A percentile compares a stretch with the other conserved stretches of the same genome.
Evolutionary conservation across 2,329 filamentous ascomycete species (phyloP).

Genomic region (Pezizomycotina sp.): DNA sequence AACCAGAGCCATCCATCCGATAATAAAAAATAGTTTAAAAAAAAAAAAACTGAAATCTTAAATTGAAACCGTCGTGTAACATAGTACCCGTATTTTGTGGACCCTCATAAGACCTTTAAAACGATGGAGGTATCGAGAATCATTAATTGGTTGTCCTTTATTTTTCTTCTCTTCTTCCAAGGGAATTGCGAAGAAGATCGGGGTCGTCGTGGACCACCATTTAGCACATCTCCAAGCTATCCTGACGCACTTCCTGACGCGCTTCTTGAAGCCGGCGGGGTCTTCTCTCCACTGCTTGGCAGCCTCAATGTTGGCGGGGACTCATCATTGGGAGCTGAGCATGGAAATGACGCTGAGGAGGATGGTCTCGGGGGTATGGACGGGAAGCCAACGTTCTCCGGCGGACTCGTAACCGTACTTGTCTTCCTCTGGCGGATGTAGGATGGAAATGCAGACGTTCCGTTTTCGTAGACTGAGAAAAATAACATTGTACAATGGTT

Average conservation of each 20-base stretch:
- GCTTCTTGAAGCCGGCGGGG: constrained; percentile 56
- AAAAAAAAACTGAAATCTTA: too few species aligned
- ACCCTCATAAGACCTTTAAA: too few species aligned
- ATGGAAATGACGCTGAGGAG: constrained; percentile 82
- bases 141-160: too few species aligned
- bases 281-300: constrained; percentile 77
- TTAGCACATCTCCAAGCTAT: constrained; percentile 60
- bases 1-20: too few species aligned
- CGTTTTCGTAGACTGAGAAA: constrained; percentile 61
- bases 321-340: constrained; percentile 84
- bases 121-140: too few species aligned
- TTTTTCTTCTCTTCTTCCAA: too few species aligned
- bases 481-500: too few species aligned
- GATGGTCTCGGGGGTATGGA: constrained; percentile 90
- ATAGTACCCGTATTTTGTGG: too few species aligned
- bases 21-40: too few species aligned
- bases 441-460: constrained; percentile 87
- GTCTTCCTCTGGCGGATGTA: constrained; percentile 89
- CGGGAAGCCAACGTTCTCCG: constrained; percentile 80
- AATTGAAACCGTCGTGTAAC: too few species aligned
- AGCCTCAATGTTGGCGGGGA: constrained; percentile 91
- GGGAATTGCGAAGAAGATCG: too few species aligned
- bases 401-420: constrained; percentile 79
- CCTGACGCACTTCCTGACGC: constrained; percentile 64
- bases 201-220: not conserved